Conservation (phyloP, 2,329 filamentous ascomycete species). For the Teratosphaeria zuluensis region DNA sequence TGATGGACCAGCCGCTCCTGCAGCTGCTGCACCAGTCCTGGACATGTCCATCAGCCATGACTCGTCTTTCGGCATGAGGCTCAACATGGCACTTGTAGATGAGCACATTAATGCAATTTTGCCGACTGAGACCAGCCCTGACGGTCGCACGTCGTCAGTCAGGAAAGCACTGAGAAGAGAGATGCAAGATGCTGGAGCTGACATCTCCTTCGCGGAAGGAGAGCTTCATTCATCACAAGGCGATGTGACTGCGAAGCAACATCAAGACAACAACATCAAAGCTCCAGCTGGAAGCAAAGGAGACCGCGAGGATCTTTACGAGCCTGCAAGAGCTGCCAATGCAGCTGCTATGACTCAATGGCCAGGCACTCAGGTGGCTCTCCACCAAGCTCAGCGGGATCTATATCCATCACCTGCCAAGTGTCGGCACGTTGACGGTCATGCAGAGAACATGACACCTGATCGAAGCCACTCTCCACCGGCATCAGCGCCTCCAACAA, state of each 20-base stretch:
- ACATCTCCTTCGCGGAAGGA: slow-evolving; percentile 7
- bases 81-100: slow-evolving; percentile 13
- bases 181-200: slow-evolving; percentile 17
- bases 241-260: background rate
- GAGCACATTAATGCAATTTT: slow-evolving; percentile 10
- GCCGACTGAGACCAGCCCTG: slow-evolving; percentile 2
- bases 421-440: background rate
- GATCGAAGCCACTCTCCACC: background rate
- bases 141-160: slow-evolving; percentile 8
- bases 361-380: slow-evolving; percentile 21
- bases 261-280: background rate
- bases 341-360: slow-evolving; percentile 7
- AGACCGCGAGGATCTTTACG: background rate
- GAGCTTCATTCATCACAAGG: slow-evolving; percentile 11
- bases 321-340: background rate
- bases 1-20: background rate
- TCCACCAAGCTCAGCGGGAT: slow-evolving; percentile 21
- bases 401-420: slow-evolving; percentile 21
- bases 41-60: slow-evolving; percentile 14
- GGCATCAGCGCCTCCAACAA: slow-evolving; percentile 9
- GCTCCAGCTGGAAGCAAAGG: background rate
- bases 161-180: slow-evolving; percentile 15
- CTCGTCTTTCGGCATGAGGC: slow-evolving; percentile 7
- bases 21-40: slow-evolving; percentile 8
- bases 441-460: background rate